Evolutionary conservation across 2,329 filamentous ascomycete species (phyloP), one percentile per base, ranked within the genome.

Genomic region (Diplodia seriata): DNA sequence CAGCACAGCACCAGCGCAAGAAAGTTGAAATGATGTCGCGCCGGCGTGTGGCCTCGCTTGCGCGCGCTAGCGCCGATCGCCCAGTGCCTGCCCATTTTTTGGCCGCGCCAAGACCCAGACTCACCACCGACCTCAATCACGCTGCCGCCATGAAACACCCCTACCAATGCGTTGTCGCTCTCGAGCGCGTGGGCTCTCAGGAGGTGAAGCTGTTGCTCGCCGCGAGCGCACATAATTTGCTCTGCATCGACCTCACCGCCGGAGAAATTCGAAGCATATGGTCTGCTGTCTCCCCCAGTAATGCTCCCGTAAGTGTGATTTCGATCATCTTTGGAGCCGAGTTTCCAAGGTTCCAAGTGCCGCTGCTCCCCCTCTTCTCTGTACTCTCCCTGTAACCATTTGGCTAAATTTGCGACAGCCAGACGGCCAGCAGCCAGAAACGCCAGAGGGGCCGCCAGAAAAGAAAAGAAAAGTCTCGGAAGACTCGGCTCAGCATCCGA

Each of bases 181-280:
- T 73, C 38, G 72, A 69, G 26, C 70, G 55, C 49, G 47, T 71
- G 15, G 62, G 67, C 5, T 65, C 51, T n/a, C 68, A 63, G 29
- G 69, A 69, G 23, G 55, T 68, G 31, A 77, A 84, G 71, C 79
- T 91, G 23, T 78, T 97, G 20, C 85, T 96, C 72, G 91, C 90
- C 47, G 91, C 92, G 31, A 89, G 89, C 69, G 92, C 92, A 15
- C 86, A 89, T 57, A 87, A 85, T 72, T 86, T 97, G 66, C 86
- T 92, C 74, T 86, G 88, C 2, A 90, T 92, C 76, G 84, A 83
- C 74, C 79, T 89, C 7, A 74, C 81, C n/a, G 83, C 86, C 69
- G 87, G 89, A 38, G 78, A 81, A 57, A 81, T 87, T 63, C 77
- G 92, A 20, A 88, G 86, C 53, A 82, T 84, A 74, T 93, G 91